Evolutionary conservation across 1,284 basidiomycete species (phyloP), one percentile per base, ranked within the genome.

Genomic region (Tylopilus sp.): DNA sequence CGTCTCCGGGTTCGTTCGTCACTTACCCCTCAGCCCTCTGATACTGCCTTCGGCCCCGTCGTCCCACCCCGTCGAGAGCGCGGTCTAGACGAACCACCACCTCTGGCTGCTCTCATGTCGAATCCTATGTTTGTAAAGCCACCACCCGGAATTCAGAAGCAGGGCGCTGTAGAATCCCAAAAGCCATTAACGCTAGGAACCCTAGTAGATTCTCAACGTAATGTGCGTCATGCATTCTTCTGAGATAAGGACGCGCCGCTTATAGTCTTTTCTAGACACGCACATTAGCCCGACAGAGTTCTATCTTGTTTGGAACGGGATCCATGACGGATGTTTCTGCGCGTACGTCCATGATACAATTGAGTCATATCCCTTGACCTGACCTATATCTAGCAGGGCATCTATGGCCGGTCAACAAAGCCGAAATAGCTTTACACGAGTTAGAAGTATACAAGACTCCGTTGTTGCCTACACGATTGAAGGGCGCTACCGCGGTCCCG

Each of bases 401-500:
- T 46, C 59, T 52, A 23, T 71, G 65, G 48, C 70, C 73, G 3
- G 61, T 71, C 54, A 79, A 74, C 41, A 70, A 77, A 15, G 80
- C 84, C 23, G 82, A 86, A 65, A 75, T 77, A 53, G 81, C 80
- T 18, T 72, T 88, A 5, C 78, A 81, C 43, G 82, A 85, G 55
- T 68, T 88, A 35, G 86, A 89, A 54, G 74, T 83, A 33, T 89
- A 88, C 70, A 84, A 82, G 67, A 89, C 84, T 1, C 86, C 86
- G 8, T 73, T 89, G 40, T 59, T 88, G 8, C 85, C 86, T 5
- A 81, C 82, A 35, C 79, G 84, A 16, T 71, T 87, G 47, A 80
- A 80, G 48, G 76, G 69, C 11, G 69, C 76, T 15, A 65, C 70
- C 7, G 67, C 69, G 10, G 71, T 78, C 38, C 81, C 83, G 8